These are phyloP conservation scores for Simmondsia chinensis DNA, from an alignment of 148 eudicot genomes.

Conservation along the genomic window DNA sequence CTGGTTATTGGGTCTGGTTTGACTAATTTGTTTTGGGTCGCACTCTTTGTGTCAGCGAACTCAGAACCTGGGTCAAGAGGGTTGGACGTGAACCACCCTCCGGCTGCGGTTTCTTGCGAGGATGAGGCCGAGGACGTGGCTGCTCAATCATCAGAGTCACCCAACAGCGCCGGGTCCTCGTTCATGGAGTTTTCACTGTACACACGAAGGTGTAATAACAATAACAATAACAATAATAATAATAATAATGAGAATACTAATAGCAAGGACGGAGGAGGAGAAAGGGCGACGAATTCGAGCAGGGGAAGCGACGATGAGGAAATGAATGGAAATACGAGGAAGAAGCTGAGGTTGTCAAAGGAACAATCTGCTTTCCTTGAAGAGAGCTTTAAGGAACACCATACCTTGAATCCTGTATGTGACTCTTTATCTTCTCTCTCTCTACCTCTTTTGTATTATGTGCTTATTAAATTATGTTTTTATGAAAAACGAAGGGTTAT, in stretches of 20 bases:
- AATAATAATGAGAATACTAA: too few species aligned
- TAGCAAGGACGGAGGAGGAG: not conserved
- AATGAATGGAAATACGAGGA: too few species aligned
- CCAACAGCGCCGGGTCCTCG: constrained; percentile 53
- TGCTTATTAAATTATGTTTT: too few species aligned
- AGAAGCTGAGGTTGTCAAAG: constrained; percentile 68
- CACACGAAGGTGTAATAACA: constrained; percentile 14
- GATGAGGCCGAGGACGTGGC: constrained; percentile 36
- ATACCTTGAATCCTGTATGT: constrained; percentile 77
- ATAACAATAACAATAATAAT: too few species aligned
- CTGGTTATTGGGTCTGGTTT: too few species aligned
- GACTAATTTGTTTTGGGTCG: too few species aligned
- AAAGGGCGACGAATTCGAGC: constrained; percentile 22
- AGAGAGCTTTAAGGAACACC: constrained; percentile 67
- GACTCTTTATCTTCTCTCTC: not conserved
- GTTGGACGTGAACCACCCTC: constrained; percentile 17
- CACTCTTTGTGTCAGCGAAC: too few species aligned
- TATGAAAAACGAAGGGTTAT: too few species aligned
- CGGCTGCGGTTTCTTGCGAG: constrained; percentile 8
- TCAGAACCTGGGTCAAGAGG: constrained; percentile 18
- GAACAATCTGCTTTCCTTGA: constrained; percentile 85
- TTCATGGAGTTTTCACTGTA: constrained; percentile 55
- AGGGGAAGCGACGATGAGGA: too few species aligned
- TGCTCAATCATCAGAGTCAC: too few species aligned
- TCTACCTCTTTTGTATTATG: not conserved